Evolutionary conservation across 768 basidiomycete genomes (phyloP).

Genomic region (Termitomyces titanicus): DNA sequence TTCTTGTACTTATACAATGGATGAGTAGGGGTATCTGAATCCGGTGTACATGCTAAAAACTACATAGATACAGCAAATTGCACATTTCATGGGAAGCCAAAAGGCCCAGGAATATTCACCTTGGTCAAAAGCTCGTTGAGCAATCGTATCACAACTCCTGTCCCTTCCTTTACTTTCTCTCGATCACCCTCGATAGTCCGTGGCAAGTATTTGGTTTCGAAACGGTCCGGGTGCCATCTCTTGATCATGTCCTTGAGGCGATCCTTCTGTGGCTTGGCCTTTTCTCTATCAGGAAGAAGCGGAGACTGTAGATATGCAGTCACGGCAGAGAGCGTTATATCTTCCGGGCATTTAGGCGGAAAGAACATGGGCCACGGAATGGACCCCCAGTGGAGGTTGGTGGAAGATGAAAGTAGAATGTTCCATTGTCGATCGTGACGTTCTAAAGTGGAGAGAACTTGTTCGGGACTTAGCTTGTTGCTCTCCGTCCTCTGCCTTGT

Average conservation of each 20-base stretch:
- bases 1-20: slow-evolving; percentile 25
- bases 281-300: slow-evolving; percentile 49
- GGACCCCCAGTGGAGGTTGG: slow-evolving; percentile 54
- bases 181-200: slow-evolving; percentile 62
- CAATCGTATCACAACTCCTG: slow-evolving; percentile 65
- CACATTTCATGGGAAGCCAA: slow-evolving; percentile 10
- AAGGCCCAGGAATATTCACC: slow-evolving; percentile 31
- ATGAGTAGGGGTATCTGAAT: slow-evolving; percentile 23
- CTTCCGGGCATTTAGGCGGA: slow-evolving; percentile 52
- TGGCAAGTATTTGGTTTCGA: slow-evolving; percentile 63
- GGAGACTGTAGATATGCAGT: slow-evolving; percentile 60
- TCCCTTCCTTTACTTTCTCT: slow-evolving; percentile 68
- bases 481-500: slow-evolving; percentile 46
- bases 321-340: slow-evolving; percentile 54
- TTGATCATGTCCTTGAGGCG: slow-evolving; percentile 72
- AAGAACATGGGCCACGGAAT: slow-evolving; percentile 77
- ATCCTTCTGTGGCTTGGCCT: slow-evolving; percentile 55
- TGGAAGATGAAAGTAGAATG: slow-evolving; percentile 31
- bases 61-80: slow-evolving; percentile 19
- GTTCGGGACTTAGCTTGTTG: slow-evolving; percentile 53
- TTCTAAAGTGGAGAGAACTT: slow-evolving; percentile 52
- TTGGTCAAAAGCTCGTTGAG: slow-evolving; percentile 68
- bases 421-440: slow-evolving; percentile 63
- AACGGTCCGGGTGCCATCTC: slow-evolving; percentile 82
- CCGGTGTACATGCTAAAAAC: slow-evolving; percentile 22